Conservation (phyloP, 2,329 filamentous ascomycete species). For the Fusarium sororula region DNA sequence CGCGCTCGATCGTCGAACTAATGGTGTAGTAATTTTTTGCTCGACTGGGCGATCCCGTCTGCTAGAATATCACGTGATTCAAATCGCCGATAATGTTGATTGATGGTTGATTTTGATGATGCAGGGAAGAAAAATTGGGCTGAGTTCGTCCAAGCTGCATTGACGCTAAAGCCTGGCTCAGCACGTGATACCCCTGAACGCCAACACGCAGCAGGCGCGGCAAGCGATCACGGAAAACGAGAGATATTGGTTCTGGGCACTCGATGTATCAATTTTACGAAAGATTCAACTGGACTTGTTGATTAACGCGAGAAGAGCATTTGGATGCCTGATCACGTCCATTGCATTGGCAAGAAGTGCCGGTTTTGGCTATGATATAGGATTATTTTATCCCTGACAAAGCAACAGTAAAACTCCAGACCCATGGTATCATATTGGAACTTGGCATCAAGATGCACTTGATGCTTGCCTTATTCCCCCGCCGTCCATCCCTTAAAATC, state of each 20-base stretch:
- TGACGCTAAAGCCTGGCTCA: conserved; percentile 32
- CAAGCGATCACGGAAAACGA: conserved; percentile 5
- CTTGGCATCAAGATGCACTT: conserved; percentile 31
- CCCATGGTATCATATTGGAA: conserved; percentile 51
- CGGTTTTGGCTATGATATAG: conserved; percentile 19
- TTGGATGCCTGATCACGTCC: not conserved
- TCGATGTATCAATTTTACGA: not conserved
- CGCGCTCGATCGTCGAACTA: conserved; percentile 25
- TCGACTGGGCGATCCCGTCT: conserved; percentile 40
- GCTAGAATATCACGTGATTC: conserved; percentile 46
- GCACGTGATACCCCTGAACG: conserved; percentile 46
- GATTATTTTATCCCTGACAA: conserved; percentile 26
- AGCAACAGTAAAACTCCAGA: conserved; percentile 38
- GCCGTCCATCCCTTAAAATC: conserved; percentile 28
- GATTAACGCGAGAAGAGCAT: not conserved
- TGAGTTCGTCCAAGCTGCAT: conserved; percentile 23
- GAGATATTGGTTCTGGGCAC: not conserved
- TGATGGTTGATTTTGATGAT: conserved; percentile 40
- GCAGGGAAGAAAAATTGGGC: conserved; percentile 44
- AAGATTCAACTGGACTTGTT: not conserved
- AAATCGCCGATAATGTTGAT: conserved; percentile 29
- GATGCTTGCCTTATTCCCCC: conserved; percentile 24
- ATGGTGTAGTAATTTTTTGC: conserved; percentile 40
- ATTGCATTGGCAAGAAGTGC: conserved; percentile 3
- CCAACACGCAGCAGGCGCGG: conserved; percentile 28